Evolutionary conservation across 768 basidiomycete genomes (phyloP), one percentile per base, ranked within the genome.

Genomic region (Termitomyces sp.): DNA sequence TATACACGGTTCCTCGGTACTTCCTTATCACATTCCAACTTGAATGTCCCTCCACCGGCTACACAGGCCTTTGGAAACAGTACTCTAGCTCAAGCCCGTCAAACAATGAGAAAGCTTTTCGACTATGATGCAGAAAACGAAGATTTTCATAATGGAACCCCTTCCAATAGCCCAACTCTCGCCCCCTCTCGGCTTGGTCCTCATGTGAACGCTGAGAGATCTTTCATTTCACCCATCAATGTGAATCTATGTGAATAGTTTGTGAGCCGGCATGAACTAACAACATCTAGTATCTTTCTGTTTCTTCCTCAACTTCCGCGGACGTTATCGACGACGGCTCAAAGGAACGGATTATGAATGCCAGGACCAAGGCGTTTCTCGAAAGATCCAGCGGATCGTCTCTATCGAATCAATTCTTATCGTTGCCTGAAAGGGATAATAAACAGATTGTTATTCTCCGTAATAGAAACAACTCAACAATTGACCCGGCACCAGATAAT

Each of bases 51-150:
- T 57, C 48, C 56, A 31, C 60, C 68, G 42, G 61, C 66, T 46
- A 81, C 76, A 3, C 82, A 82, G 60, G 63, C 68, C 25, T 84
- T 82, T 63, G 73, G 73, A 56, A 65, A 62, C 47, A 83, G 80
- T 64, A 62, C 70, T n/a, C 64, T 83, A 42, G 72, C 69, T 2
- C 68, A 70, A 53, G 67, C 29, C 48, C 50, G 47, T 53, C 57
- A 47, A 61, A 63, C 60, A 50, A 66, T 61, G 53, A 57, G 55
- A 61, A 58, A 53, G 60, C 58, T 67, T 47, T 60, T 60, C 15
- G 17, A 56, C 20, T 60, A 47, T 51, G 51, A 56, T 50, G 17
- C 49, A 15, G 66, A 62, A 32, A 34, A 32, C 20, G 54, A 55
- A n/a, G 25, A 8, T 14, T 4, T 3, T 7, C n/a, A n/a, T 15